Percentiles rank a stretch among this genome's conserved stretches.
Evolutionary conservation across 805 yeast species (phyloP).

Genomic region (Maudiozyma barnettii): DNA sequence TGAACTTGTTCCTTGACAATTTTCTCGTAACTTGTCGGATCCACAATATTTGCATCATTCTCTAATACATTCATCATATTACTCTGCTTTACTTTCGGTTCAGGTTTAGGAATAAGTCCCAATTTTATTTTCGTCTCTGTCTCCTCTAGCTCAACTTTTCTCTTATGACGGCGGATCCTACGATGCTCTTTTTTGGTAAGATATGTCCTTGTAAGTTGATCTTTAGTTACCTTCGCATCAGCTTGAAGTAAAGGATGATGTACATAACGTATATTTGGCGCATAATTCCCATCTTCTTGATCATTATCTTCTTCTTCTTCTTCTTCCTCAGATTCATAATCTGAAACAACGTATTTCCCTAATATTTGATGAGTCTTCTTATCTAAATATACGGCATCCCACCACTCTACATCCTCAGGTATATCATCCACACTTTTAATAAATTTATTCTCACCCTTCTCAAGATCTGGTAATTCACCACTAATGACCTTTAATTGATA

Average conservation of each 20-base stretch:
- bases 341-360: slow-evolving; percentile 22
- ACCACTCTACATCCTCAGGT: slow-evolving; percentile 68
- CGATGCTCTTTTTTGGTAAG: slow-evolving; percentile 72
- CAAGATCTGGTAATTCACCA: slow-evolving; percentile 38
- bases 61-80: slow-evolving; percentile 74
- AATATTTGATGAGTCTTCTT: slow-evolving; percentile 29
- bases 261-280: slow-evolving; percentile 56
- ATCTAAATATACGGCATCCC: slow-evolving; percentile 61
- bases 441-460: slow-evolving; percentile 48
- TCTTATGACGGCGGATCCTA: slow-evolving; percentile 58
- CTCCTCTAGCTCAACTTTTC: slow-evolving; percentile 56
- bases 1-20: slow-evolving; percentile 60
- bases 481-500: slow-evolving; percentile 36
- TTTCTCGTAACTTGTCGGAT: slow-evolving; percentile 81
- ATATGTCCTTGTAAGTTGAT: slow-evolving; percentile 36
- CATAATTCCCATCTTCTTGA: slow-evolving; percentile 23
- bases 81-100: slow-evolving; percentile 75
- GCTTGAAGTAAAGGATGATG: slow-evolving; percentile 59
- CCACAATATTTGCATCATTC: slow-evolving; percentile 75
- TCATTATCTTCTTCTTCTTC: slow-evolving; percentile 18
- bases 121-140: slow-evolving; percentile 66
- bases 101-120: slow-evolving; percentile 82
- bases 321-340: slow-evolving; percentile 19
- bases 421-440: slow-evolving; percentile 33
- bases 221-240: slow-evolving; percentile 39